These are phyloP conservation scores for Stromatinia cepivora DNA, from an alignment of 2,329 filamentous ascomycete genomes.

Conservation along the genomic window DNA sequence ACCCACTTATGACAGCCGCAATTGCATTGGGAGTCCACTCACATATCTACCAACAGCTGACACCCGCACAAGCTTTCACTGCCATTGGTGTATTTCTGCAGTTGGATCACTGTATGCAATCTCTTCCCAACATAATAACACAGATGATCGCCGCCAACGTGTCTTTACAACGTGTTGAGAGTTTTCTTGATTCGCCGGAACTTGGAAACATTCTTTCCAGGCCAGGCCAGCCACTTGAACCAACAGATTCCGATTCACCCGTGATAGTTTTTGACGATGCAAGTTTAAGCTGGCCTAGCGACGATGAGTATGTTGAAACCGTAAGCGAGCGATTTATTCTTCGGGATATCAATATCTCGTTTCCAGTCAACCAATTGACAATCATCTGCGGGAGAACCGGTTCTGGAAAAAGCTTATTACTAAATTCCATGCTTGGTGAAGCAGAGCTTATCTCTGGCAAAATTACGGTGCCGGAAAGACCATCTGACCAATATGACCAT, in stretches of 20 bases:
- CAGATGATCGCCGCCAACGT: slow-evolving; percentile 70
- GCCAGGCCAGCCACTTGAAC: slow-evolving; percentile 41
- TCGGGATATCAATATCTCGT: slow-evolving; percentile 62
- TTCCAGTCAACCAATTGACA: slow-evolving; percentile 67
- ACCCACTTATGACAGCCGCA: slow-evolving; percentile 70
- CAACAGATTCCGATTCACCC: slow-evolving; percentile 42
- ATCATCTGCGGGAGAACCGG: slow-evolving; percentile 76
- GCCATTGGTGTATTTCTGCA: slow-evolving; percentile 70
- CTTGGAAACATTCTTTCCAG: slow-evolving; percentile 51
- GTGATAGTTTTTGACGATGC: slow-evolving; percentile 63
- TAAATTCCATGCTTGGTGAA: slow-evolving; percentile 73
- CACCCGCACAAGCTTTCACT: slow-evolving; percentile 74
- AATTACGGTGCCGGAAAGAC: slow-evolving; percentile 55
- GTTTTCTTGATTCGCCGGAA: slow-evolving; percentile 68
- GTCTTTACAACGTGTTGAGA: slow-evolving; percentile 67
- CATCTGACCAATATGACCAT: slow-evolving; percentile 51
- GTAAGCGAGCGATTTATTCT: slow-evolving; percentile 54
- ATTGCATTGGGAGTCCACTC: slow-evolving; percentile 69
- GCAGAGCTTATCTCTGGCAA: slow-evolving; percentile 65
- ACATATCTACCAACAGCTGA: slow-evolving; percentile 58
- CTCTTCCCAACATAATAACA: slow-evolving; percentile 70
- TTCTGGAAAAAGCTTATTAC: slow-evolving; percentile 72
- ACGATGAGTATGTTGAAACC: slow-evolving; percentile 22
- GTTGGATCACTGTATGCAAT: slow-evolving; percentile 66
- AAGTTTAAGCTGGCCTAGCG: slow-evolving; percentile 60